Evolutionary conservation across 1,284 basidiomycete genomes (phyloP), one percentile per base, ranked within the genome.

Genomic region (Tilletiopsis washingtonensis): DNA sequence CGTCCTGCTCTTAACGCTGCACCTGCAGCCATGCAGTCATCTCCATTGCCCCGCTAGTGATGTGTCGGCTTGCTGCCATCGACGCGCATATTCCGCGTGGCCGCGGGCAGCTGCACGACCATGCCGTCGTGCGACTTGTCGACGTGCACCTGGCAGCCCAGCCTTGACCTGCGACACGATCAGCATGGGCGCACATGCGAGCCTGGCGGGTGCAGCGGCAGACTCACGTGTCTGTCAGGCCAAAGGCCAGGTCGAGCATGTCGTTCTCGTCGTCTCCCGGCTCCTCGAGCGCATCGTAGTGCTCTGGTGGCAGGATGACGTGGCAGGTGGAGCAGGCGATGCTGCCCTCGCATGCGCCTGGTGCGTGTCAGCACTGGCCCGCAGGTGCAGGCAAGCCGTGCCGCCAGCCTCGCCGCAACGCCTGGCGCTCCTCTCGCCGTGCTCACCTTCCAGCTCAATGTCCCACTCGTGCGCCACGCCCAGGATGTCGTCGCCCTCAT

Each of bases 261-360:
- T 73, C 73, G 41, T 74, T 94, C 77, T 98, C 93, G 71, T 98
- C 93, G 62, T 98, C 93, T 53, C 87, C 86, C 1, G 93, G 90
- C 69, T 96, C 91, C 2, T 87, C 84, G 2, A 96, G 78, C 43
- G 81, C 70, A 74, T 96, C 88, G 71, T 89, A 97, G 53, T 84
- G 79, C 62, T 89, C 83, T 9, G 82, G 82, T 43, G 84, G 80
- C 40, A 97, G 80, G 50, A 97, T 89, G 53, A 97, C 84, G 74
- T 98, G 93, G 74, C 94, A 98, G 34, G 94, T 98, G 24, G 91
- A 97, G 74, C 93, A 98, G 19, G 93, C 94, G 48, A 96, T 82
- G 0, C 89, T 94, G 42, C 89, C 87, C 78, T 97, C 93, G 74
- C 94, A 98, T 1, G 70, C 70, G 27, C 60, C 57, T 56, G 45